Percentiles rank a stretch among this genome's conserved stretches.
phyloP scores from a whole-genome alignment of 2,329 filamentous ascomycete species.

The Calonectria crousiana region DNA sequence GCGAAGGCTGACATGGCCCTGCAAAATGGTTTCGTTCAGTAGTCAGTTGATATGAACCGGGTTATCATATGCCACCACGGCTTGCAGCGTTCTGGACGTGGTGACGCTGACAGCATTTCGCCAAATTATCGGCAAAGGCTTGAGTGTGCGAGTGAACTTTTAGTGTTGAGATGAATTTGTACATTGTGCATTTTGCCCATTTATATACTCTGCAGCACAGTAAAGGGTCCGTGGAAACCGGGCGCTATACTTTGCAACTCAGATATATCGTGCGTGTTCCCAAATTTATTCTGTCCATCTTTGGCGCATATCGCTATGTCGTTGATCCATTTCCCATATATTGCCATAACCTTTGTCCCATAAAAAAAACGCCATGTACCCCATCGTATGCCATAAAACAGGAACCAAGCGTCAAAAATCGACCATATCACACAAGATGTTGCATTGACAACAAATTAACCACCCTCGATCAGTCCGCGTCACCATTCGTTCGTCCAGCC shows the following conservation, averaged over 20 bases:
- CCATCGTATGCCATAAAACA: conserved; percentile 6
- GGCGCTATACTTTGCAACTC: neutral
- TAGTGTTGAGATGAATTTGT: neutral
- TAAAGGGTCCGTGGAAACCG: neutral
- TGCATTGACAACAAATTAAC: conserved; percentile 21
- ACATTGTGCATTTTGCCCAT: conserved; percentile 1
- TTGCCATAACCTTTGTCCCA: neutral
- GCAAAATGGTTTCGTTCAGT: neutral
- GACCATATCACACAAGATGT: neutral
- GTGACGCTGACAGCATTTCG: neutral
- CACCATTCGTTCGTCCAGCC: conserved; percentile 4
- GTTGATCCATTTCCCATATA: conserved; percentile 8
- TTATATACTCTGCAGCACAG: neutral
- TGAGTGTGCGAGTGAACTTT: neutral
- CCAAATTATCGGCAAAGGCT: neutral
- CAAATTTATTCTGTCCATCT: conserved; percentile 2
- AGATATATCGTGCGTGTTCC: neutral
- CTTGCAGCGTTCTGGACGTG: neutral
- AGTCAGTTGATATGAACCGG: neutral
- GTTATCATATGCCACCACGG: neutral
- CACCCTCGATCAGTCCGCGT: neutral
- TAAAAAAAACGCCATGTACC: neutral
- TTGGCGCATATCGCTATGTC: conserved; percentile 12
- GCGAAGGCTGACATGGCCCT: neutral
- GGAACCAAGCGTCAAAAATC: neutral